phyloP scores from a whole-genome alignment of 2,329 filamentous ascomycete species.

The Corinectria fuckeliana region DNA sequence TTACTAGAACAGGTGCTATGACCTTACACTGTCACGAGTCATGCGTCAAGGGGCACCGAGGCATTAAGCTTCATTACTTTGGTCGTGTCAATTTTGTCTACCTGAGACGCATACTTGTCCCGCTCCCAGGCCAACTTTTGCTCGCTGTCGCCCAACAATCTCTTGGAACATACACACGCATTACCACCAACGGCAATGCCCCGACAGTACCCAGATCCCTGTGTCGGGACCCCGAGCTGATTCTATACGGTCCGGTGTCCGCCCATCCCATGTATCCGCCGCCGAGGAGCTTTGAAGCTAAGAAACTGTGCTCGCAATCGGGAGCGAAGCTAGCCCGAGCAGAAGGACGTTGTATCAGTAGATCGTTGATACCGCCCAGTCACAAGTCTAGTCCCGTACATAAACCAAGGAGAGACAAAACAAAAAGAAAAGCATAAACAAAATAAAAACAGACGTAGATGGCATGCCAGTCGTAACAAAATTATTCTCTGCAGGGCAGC shows the following conservation, averaged over 20 bases:
- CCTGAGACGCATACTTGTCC: constrained; percentile 14
- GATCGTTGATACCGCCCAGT: background rate
- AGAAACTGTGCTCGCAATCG: background rate
- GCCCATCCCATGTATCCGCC: background rate
- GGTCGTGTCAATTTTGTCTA: constrained; percentile 13
- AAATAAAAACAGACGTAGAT: constrained; percentile 25
- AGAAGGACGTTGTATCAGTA: background rate
- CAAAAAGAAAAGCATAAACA: constrained; percentile 7
- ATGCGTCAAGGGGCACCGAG: background rate
- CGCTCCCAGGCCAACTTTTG: background rate
- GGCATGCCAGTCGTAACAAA: constrained; percentile 40
- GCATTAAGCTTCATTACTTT: constrained; percentile 4
- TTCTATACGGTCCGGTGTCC: constrained; percentile 2
- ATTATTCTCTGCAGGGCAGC: constrained; percentile 41
- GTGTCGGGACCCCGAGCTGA: background rate
- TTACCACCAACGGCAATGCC: constrained; percentile 16
- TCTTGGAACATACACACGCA: background rate
- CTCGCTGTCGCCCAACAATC: background rate
- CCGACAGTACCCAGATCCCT: background rate
- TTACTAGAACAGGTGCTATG: background rate
- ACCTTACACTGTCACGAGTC: background rate
- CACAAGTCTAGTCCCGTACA: constrained; percentile 3
- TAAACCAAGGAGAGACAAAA: background rate
- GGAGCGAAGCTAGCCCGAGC: background rate
- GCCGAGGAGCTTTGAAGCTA: background rate